Conservation (phyloP, 768 basidiomycete species). For the Trametes sanguinea region DNA sequence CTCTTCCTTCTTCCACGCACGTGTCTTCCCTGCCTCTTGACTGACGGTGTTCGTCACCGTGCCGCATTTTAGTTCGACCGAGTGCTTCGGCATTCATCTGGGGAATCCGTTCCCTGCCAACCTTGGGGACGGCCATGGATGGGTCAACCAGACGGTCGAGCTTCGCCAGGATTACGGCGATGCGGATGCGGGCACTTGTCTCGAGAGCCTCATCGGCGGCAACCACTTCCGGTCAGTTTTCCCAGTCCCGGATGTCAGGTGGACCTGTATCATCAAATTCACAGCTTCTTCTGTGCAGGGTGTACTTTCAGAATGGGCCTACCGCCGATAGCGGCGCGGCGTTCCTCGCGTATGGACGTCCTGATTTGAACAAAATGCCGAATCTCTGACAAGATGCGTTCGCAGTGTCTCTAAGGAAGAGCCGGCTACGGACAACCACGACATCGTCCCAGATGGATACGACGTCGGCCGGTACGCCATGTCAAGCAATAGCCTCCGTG, state of each 20-base stretch:
- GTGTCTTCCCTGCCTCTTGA: constrained; percentile 1
- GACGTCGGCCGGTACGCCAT: constrained; percentile 44
- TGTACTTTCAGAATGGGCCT: constrained; percentile 61
- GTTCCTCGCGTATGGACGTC: constrained; percentile 54
- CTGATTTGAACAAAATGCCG: background rate
- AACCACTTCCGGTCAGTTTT: constrained; percentile 47
- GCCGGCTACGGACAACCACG: constrained; percentile 40
- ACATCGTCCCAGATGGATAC: constrained; percentile 50
- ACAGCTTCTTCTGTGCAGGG: constrained; percentile 45
- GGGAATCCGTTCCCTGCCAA: constrained; percentile 44
- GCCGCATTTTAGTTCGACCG: constrained; percentile 36
- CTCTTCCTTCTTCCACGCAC: background rate
- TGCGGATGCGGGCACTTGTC: constrained; percentile 43
- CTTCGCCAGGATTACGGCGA: constrained; percentile 45
- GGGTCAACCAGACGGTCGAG: constrained; percentile 45
- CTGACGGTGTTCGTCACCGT: constrained; percentile 28
- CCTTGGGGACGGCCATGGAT: constrained; percentile 52
- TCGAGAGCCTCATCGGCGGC: constrained; percentile 47
- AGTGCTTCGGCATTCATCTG: constrained; percentile 43
- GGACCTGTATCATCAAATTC: background rate
- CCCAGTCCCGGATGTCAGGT: background rate
- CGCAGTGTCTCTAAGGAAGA: constrained; percentile 52
- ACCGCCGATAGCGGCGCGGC: constrained; percentile 49
- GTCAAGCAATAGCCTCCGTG: no score
- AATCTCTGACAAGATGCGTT: background rate